phyloP scores from a whole-genome alignment of 2,329 filamentous ascomycete genomes.

The Penicillium sp. region DNA sequence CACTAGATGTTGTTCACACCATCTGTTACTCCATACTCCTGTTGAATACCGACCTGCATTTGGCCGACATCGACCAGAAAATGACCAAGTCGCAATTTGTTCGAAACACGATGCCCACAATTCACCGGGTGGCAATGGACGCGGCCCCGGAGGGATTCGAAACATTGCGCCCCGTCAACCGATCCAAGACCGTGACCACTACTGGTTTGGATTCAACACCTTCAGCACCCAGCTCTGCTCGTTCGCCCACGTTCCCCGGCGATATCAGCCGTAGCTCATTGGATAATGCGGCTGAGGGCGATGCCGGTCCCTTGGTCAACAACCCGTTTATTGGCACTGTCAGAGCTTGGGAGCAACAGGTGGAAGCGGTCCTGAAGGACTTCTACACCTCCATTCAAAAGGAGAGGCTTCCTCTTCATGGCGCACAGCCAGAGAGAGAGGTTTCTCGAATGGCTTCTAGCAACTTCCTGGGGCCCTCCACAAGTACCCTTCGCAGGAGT shows the following conservation, averaged over 20 bases:
- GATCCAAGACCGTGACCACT: slow-evolving; percentile 37
- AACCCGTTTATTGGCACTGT: slow-evolving; percentile 70
- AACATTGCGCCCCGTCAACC: slow-evolving; percentile 44
- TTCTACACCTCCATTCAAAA: slow-evolving; percentile 89
- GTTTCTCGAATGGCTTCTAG: slow-evolving; percentile 46
- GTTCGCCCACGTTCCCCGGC: slow-evolving; percentile 19
- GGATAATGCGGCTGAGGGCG: slow-evolving; percentile 27
- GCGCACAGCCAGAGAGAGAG: slow-evolving; percentile 54
- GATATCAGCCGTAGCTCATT: slow-evolving; percentile 15
- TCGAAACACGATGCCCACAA: slow-evolving; percentile 92
- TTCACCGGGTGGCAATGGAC: slow-evolving; percentile 72
- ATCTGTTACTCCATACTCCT: slow-evolving; percentile 95
- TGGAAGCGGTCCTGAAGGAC: slow-evolving; percentile 87
- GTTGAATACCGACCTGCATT: slow-evolving; percentile 90
- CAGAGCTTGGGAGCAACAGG: slow-evolving; percentile 80
- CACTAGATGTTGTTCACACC: slow-evolving; percentile 84
- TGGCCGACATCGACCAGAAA: slow-evolving; percentile 92
- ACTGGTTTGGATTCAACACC: slow-evolving; percentile 40
- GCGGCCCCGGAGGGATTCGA: slow-evolving; percentile 67
- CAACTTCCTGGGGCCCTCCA: slow-evolving; percentile 67
- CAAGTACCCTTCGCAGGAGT: slow-evolving; percentile 72
- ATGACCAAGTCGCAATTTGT: slow-evolving; percentile 96
- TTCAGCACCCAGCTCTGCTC: slow-evolving; percentile 21
- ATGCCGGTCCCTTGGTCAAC: slow-evolving; percentile 70
- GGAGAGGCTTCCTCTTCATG: slow-evolving; percentile 81